Base-by-base conservation (phyloP, 148 eudicot genomes). In the Camellia sinensis region DNA sequence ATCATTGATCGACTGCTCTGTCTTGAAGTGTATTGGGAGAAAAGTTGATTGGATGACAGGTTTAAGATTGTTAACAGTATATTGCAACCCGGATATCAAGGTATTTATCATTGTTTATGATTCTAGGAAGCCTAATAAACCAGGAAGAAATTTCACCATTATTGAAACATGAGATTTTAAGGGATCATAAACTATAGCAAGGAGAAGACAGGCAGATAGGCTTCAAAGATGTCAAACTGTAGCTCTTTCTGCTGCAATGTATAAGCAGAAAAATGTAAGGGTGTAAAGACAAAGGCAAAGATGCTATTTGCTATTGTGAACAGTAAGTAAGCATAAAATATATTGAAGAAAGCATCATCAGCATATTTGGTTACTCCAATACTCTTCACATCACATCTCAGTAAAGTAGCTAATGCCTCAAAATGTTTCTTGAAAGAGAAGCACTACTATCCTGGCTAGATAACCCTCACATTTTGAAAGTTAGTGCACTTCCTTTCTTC, bases 1-100 rank as follows among this genome's bases (percentile, higher is more conserved):
- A 40, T 84, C 81, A 67, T 85, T 82, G 79, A 79, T 82, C 7
- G 80, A 81, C 40, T 85, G 85, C 46, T 81, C 87, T 40, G 77
- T 71, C 60, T 29, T 76, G 78, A 83, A 81, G 77, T 41, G 43
- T 41, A 54, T 15, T 15, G 82, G 77, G 10, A 15, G 19, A 1
- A 52, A 5, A 12, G 73, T 15, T 70, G 71, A 37, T 65, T 13
- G 67, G 21, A 73, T 44, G 66, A 44, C 69, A 18, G 61, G 73
- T 57, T 41, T 77, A 63, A 80, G 64, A 77, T 67, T 19, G 18
- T 15, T 37, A 73, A 9, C 37, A 22, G 86, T 40, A 68, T 37
- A 73, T 40, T 73, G 73, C 71, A 84, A 41, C n/a, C 62, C 56
- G 53, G 69, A 37, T 62, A 45, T 61, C 21, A 84, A 48, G 46